Base-by-base conservation (phyloP, 257 asterid genomes). In the Thymus mandschuricus region DNA sequence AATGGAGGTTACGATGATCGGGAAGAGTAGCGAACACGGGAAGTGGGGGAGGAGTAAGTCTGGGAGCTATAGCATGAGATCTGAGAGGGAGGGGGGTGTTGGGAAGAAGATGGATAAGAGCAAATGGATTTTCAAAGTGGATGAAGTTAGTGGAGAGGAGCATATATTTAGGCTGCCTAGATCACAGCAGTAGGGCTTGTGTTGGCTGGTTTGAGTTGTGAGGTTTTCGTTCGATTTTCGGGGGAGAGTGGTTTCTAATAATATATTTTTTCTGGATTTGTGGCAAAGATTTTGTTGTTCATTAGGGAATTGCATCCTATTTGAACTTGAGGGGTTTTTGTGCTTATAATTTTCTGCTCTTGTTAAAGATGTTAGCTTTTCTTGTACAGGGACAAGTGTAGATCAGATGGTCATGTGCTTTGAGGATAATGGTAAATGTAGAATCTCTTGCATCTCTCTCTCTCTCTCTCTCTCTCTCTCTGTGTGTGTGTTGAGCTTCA, bases 71-170 rank as follows among this genome's bases (percentile, higher is more conserved):
- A 9, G 75, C 60, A 28, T 61, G 1, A 73, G 83, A 41, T 35
- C 76, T 11, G 87, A 84, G 59, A 68, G 78, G 15, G 75, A 63
- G 34, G 78, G 69, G 10, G 70, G 82, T 3, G 12, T 73, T 1
- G 79, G 54, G 56, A 78, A 70, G 77, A 88, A 54, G 76, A 73
- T 58, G 12, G 81, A 80, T 54, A 81, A 74, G 67, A 86, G 91
- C 67, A 80, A 72, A 65, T 89, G 96, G 92, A 34, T 86, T 21
- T 75, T 80, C 69, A 77, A 70, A 71, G 71, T 89, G n/a, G 92
- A 89, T 72, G 85, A 85, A 46, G 73, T 75, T 56, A 86, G 85
- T 75, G 96, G 96, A 13, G 96, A 88, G 74, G 96, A 88, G 60
- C 92, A 88, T 71, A 83, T 86, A 13, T 88, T 60, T 28, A 79